Conservation (phyloP, 495 filamentous ascomycete genomes). For the Hyphodiscus hymeniophilus region DNA sequence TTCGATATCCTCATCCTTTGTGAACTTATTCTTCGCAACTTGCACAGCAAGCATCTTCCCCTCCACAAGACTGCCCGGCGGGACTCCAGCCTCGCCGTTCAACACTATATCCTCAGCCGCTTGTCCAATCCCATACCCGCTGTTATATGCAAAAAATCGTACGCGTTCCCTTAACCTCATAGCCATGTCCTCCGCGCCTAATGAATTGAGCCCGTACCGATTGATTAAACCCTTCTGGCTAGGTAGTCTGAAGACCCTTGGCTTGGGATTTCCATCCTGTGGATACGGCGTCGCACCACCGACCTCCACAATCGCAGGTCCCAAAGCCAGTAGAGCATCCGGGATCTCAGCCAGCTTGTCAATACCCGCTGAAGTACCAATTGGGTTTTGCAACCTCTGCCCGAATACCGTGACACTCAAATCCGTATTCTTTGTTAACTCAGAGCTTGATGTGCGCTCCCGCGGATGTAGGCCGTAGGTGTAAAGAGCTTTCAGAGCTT, state of each 20-base stretch:
- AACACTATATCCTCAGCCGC: slow-evolving; percentile 62
- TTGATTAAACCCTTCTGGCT: slow-evolving; percentile 83
- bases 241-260: slow-evolving; percentile 79
- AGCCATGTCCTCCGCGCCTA: slow-evolving; percentile 81
- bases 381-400: slow-evolving; percentile 67
- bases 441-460: slow-evolving; percentile 45
- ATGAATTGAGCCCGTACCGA: slow-evolving; percentile 88
- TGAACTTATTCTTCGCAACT: slow-evolving; percentile 93
- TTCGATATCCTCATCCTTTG: slow-evolving; percentile 72
- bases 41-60: slow-evolving; percentile 85
- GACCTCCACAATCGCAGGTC: slow-evolving; percentile 78
- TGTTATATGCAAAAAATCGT: slow-evolving; percentile 59
- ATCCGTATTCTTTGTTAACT: slow-evolving; percentile 11
- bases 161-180: slow-evolving; percentile 70
- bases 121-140: slow-evolving; percentile 55
- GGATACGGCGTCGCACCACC: slow-evolving; percentile 81
- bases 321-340: slow-evolving; percentile 70
- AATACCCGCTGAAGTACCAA: slow-evolving; percentile 86
- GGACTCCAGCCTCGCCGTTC: slow-evolving; percentile 52
- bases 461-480: slow-evolving; percentile 61
- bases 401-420: slow-evolving; percentile 63
- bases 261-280: slow-evolving; percentile 78
- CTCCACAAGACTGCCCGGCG: slow-evolving; percentile 63
- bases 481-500: slow-evolving; percentile 58
- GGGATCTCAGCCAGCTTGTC: slow-evolving; percentile 91